These are phyloP conservation scores for Naumovozyma baii DNA, from an alignment of 805 yeast species.

Conservation along the genomic window DNA sequence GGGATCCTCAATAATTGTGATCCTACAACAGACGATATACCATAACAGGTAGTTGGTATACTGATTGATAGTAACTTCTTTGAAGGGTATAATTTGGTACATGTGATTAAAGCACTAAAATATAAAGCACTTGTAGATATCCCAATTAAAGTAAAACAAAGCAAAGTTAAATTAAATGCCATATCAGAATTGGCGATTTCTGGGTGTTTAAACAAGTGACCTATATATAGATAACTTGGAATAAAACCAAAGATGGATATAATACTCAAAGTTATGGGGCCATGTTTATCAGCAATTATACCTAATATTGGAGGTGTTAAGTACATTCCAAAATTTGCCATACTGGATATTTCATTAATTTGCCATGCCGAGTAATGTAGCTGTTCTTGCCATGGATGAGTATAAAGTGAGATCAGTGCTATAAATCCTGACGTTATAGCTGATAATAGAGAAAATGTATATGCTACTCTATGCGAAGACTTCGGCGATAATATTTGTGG, in stretches of 20 bases:
- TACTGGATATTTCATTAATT: slow-evolving; percentile 64
- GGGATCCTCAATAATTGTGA: slow-evolving; percentile 46
- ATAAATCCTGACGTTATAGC: slow-evolving; percentile 79
- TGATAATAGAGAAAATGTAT: slow-evolving; percentile 45
- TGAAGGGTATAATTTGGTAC: slow-evolving; percentile 77
- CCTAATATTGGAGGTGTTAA: slow-evolving; percentile 76
- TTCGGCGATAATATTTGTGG: slow-evolving; percentile 34
- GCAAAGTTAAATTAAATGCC: slow-evolving; percentile 32
- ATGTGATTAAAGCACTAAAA: slow-evolving; percentile 62
- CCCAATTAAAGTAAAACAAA: slow-evolving; percentile 52
- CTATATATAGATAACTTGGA: slow-evolving; percentile 52
- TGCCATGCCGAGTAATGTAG: slow-evolving; percentile 56
- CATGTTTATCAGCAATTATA: slow-evolving; percentile 73
- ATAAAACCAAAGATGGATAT: slow-evolving; percentile 51
- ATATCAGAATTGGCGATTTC: slow-evolving; percentile 9
- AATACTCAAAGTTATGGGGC: slow-evolving; percentile 63
- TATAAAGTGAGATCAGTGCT: slow-evolving; percentile 68
- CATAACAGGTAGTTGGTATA: slow-evolving; percentile 81
- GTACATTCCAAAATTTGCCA: slow-evolving; percentile 74
- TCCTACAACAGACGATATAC: slow-evolving; percentile 68
- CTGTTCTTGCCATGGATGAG: slow-evolving; percentile 53
- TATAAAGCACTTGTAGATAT: slow-evolving; percentile 64
- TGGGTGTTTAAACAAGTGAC: slow-evolving; percentile 32
- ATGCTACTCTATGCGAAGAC: slow-evolving; percentile 40
- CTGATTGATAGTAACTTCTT: slow-evolving; percentile 74